These are phyloP conservation scores for Usnea hakonensis DNA, from an alignment of 495 filamentous ascomycete genomes.

Conservation along the genomic window DNA sequence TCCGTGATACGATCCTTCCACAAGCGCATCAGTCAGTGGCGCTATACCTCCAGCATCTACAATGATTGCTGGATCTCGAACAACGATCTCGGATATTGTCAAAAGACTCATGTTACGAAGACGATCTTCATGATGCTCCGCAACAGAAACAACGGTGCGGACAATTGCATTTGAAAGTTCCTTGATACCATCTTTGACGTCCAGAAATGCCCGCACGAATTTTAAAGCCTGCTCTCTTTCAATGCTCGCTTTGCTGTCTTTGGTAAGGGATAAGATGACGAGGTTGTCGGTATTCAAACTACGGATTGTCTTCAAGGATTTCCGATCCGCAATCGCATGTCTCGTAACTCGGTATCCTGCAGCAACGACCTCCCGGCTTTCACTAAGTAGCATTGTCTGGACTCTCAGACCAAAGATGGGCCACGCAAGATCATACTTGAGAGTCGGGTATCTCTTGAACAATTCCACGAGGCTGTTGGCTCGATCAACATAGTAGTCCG, in stretches of 20 bases:
- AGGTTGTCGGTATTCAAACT: slow-evolving; percentile 83
- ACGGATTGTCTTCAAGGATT: slow-evolving; percentile 81
- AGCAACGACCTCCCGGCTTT: slow-evolving; percentile 90
- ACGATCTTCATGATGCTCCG: slow-evolving; percentile 82
- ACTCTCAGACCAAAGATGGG: slow-evolving; percentile 85
- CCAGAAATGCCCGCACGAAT: slow-evolving; percentile 90
- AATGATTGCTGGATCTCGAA: slow-evolving; percentile 72
- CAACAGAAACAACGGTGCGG: slow-evolving; percentile 79
- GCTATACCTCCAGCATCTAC: slow-evolving; percentile 73
- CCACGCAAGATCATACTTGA: slow-evolving; percentile 96
- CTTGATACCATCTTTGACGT: slow-evolving; percentile 84
- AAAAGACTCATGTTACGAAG: slow-evolving; percentile 82
- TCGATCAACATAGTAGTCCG: slow-evolving; percentile 88
- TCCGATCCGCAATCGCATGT: slow-evolving; percentile 87
- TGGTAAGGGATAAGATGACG: slow-evolving; percentile 83
- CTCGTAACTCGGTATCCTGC: slow-evolving; percentile 88
- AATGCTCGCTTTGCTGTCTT: slow-evolving; percentile 90
- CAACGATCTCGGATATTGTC: slow-evolving; percentile 83
- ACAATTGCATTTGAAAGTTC: slow-evolving; percentile 84
- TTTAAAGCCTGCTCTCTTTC: slow-evolving; percentile 96
- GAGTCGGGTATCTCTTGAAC: slow-evolving; percentile 82
- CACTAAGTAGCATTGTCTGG: slow-evolving; percentile 90
- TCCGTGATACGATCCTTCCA: slow-evolving; percentile 84
- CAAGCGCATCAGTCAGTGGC: slow-evolving; percentile 74
- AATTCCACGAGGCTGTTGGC: slow-evolving; percentile 88